Evolutionary conservation across 2,329 filamentous ascomycete species (phyloP).

Genomic region (Trichoderma citrinoviride): DNA sequence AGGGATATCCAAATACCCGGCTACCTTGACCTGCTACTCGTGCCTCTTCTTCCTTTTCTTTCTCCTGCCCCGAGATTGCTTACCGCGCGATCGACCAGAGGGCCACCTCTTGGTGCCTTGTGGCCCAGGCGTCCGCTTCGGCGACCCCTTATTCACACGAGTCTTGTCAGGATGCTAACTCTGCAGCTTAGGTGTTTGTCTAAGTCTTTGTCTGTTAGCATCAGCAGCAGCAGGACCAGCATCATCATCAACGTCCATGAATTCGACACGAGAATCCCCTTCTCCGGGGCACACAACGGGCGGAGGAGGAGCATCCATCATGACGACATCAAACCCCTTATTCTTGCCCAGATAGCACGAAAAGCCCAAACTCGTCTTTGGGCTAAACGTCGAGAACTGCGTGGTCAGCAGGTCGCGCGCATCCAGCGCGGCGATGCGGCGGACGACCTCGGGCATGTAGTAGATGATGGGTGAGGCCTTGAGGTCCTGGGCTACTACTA

Average conservation of each 20-base stretch:
- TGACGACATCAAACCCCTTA: neutral
- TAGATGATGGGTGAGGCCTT: neutral
- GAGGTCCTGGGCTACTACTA: neutral
- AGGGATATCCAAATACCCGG: neutral
- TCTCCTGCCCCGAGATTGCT: neutral
- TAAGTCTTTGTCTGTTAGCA: neutral
- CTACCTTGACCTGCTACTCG: neutral
- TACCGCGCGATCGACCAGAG: neutral
- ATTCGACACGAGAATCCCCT: neutral
- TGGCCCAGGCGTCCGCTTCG: neutral
- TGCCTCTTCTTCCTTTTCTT: neutral
- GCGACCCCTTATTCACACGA: neutral
- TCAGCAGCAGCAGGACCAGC: too few species aligned
- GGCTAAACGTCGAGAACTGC: neutral
- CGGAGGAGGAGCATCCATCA: neutral
- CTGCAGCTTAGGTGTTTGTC: too few species aligned
- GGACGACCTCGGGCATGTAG: neutral
- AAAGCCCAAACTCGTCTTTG: neutral
- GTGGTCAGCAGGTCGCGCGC: neutral
- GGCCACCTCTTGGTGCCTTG: neutral
- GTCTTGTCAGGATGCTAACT: too few species aligned
- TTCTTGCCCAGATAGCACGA: neutral
- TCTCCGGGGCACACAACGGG: neutral
- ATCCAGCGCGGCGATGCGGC: neutral
- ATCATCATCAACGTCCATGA: neutral